A percentile compares a stretch with the other conserved stretches of the same genome.
These are phyloP conservation scores for Tulasnella sp. DNA, from an alignment of 768 basidiomycete genomes.

Conservation along the genomic window DNA sequence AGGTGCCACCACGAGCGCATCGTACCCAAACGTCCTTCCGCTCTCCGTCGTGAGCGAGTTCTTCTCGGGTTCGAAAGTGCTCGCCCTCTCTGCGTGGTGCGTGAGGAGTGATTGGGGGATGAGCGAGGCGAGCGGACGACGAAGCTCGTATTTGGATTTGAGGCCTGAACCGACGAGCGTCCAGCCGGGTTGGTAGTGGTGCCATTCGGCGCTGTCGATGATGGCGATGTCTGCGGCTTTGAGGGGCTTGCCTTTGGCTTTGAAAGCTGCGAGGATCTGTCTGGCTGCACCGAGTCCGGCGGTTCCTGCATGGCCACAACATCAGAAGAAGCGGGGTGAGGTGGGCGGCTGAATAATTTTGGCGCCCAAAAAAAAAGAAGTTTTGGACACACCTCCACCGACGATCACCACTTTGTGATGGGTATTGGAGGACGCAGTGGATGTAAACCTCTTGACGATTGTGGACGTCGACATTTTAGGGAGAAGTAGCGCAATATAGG, in stretches of 20 bases:
- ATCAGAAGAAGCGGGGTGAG: not conserved
- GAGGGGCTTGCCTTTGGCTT: conserved; percentile 46
- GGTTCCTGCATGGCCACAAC: conserved; percentile 40
- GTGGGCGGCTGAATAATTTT: too few relatives aligned
- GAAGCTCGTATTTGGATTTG: conserved; percentile 47
- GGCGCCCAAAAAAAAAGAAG: not conserved
- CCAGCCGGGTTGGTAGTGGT: conserved; percentile 97
- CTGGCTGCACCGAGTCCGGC: conserved; percentile 76
- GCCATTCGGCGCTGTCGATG: conserved; percentile 67
- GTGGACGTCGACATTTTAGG: conserved; percentile 1
- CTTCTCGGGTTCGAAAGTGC: conserved; percentile 59
- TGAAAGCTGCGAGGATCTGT: conserved; percentile 76
- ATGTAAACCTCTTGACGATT: conserved; percentile 9
- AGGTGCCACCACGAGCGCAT: conserved; percentile 76
- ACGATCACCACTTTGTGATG: conserved; percentile 78
- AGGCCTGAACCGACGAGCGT: conserved; percentile 90
- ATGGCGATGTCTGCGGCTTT: conserved; percentile 70
- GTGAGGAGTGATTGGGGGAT: conserved; percentile 58
- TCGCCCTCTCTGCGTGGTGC: conserved; percentile 58
- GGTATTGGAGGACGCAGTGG: conserved; percentile 27
- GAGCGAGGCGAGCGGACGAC: conserved; percentile 52
- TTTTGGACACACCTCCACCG: conserved; percentile 59
- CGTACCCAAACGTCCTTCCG: conserved; percentile 66
- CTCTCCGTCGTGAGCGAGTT: conserved; percentile 63
- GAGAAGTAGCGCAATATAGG: not conserved